Evolutionary conservation across 2,329 filamentous ascomycete genomes (phyloP).

Genomic region (Phyllosticta citribraziliensis): DNA sequence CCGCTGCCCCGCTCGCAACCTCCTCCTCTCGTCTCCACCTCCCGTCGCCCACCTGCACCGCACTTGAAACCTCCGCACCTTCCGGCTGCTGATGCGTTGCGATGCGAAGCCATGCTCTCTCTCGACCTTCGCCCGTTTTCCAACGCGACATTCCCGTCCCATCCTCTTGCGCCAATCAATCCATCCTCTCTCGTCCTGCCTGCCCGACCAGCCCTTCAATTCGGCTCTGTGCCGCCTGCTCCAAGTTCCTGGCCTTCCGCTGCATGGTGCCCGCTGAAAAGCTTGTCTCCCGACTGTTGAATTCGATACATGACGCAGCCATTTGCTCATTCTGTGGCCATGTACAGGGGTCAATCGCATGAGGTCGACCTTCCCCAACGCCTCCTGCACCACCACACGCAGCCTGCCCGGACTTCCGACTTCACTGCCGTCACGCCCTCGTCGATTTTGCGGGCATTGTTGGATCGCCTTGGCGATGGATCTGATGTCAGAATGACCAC

Average conservation of each 20-base stretch:
- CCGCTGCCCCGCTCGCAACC: neutral
- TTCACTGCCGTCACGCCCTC: neutral
- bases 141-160: neutral
- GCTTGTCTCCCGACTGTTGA: neutral
- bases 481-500: neutral
- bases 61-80: neutral
- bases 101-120: too few relatives aligned
- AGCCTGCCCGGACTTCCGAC: neutral
- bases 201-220: neutral
- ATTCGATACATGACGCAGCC: neutral
- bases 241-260: neutral
- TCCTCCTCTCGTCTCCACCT: neutral
- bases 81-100: neutral
- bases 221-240: neutral
- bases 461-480: neutral
- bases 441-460: neutral
- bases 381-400: neutral
- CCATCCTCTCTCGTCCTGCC: neutral
- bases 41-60: neutral
- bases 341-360: neutral
- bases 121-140: too few relatives aligned
- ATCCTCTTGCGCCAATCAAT: neutral
- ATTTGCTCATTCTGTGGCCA: neutral
- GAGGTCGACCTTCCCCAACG: neutral
- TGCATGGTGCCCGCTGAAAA: neutral